Conservation (phyloP, 2,329 filamentous ascomycete species). For the Phialophora chinensis region DNA sequence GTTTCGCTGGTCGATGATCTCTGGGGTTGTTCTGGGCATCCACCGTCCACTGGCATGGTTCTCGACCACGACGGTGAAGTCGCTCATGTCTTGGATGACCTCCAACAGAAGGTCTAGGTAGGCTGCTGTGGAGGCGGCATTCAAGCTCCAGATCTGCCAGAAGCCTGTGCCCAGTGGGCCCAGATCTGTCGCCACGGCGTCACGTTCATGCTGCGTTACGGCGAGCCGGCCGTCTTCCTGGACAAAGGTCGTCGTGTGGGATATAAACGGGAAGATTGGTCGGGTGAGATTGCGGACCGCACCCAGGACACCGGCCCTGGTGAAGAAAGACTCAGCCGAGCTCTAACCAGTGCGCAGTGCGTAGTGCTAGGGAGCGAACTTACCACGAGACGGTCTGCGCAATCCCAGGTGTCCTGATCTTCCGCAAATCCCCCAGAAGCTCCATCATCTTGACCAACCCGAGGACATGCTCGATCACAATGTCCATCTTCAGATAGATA, state of each 20-base stretch:
- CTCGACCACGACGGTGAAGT: constrained; percentile 43
- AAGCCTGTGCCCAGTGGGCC: constrained; percentile 37
- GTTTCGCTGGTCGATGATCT: constrained; percentile 49
- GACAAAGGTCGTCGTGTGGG: constrained; percentile 29
- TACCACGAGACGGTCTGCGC: constrained; percentile 44
- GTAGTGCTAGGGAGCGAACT: neutral
- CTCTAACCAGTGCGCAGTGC: neutral
- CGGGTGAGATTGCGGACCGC: constrained; percentile 36
- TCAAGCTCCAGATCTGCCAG: constrained; percentile 25
- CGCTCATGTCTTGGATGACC: constrained; percentile 42
- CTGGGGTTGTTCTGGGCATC: constrained; percentile 36
- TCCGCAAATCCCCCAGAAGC: constrained; percentile 45
- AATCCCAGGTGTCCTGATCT: constrained; percentile 46
- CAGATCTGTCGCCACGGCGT: constrained; percentile 2
- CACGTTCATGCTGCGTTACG: constrained; percentile 11
- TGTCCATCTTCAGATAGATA: constrained; percentile 44
- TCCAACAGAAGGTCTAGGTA: constrained; percentile 39
- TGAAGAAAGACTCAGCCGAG: neutral
- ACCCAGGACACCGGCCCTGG: constrained; percentile 37
- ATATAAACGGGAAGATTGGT: constrained; percentile 38
- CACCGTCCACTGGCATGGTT: constrained; percentile 32
- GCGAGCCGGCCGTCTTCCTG: constrained; percentile 20
- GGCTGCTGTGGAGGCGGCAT: constrained; percentile 11
- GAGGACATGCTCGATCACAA: constrained; percentile 45
- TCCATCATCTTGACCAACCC: constrained; percentile 46